Percentiles rank a stretch among this genome's conserved stretches.
Evolutionary conservation across 192 early-diverging fungal genomes (phyloP).

Genomic region (Jimgerdemannia flammicorona): DNA sequence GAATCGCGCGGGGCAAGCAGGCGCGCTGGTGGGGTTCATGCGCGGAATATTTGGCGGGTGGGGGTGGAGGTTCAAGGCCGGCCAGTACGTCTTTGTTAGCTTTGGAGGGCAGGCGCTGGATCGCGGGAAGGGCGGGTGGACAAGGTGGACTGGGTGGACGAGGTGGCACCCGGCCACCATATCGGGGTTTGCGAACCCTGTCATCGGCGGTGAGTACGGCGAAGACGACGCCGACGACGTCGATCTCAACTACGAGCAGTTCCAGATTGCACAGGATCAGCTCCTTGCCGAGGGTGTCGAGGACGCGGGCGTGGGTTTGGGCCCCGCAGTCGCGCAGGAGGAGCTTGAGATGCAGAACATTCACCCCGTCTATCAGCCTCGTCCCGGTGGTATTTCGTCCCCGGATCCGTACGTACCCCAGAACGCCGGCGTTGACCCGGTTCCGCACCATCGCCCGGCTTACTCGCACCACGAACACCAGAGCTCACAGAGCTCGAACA

Average conservation of each 20-base stretch:
- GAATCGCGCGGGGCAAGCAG: slow-evolving; percentile 6
- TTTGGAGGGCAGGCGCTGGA: slow-evolving; percentile 13
- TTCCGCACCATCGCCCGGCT: neutral
- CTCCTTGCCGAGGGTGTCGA: neutral
- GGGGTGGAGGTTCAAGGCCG: slow-evolving; percentile 19
- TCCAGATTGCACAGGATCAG: neutral
- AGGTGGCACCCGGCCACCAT: slow-evolving; percentile 36
- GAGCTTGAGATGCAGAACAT: neutral
- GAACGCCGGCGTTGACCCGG: neutral
- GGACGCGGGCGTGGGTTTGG: no score
- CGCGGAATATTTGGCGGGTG: slow-evolving; percentile 18
- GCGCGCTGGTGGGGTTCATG: slow-evolving; percentile 15
- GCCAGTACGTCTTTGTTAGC: slow-evolving; percentile 42
- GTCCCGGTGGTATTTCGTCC: neutral
- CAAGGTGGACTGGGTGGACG: neutral
- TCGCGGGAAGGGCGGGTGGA: slow-evolving; percentile 8
- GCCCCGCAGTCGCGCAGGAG: neutral
- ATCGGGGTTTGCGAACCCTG: slow-evolving; percentile 13
- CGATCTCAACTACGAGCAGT: neutral
- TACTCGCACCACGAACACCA: neutral
- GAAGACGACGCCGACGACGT: neutral
- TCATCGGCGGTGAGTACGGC: neutral
- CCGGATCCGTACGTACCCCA: neutral
- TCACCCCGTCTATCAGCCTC: neutral
- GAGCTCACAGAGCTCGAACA: neutral